Conservation (phyloP, 805 yeast species). For the Schwanniomyces vanrijiae region DNA sequence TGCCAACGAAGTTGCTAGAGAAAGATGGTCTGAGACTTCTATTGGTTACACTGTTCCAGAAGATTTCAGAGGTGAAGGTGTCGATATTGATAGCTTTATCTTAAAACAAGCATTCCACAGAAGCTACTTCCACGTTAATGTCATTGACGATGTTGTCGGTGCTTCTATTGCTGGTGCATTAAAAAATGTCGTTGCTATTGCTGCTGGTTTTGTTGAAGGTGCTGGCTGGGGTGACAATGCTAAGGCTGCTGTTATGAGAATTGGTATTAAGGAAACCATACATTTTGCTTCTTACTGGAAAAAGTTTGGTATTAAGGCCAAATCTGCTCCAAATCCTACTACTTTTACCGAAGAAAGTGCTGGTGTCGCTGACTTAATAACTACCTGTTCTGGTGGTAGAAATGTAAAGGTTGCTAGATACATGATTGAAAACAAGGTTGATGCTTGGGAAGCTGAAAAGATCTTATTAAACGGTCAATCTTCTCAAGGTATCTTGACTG, state of each 20-base stretch:
- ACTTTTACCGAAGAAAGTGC: conserved; percentile 47
- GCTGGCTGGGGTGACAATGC: conserved; percentile 52
- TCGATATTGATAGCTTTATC: conserved; percentile 38
- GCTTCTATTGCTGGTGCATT: conserved; percentile 48
- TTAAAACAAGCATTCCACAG: conserved; percentile 47
- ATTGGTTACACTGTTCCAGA: conserved; percentile 41
- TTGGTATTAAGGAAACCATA: conserved; percentile 43
- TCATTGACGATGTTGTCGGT: conserved; percentile 46
- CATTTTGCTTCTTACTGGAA: conserved; percentile 39
- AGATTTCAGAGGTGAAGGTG: conserved; percentile 41
- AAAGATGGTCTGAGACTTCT: conserved; percentile 49
- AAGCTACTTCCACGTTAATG: conserved; percentile 46
- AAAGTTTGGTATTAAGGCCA: conserved; percentile 53
- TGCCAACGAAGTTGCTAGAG: conserved; percentile 47
- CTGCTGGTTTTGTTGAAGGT: conserved; percentile 49
- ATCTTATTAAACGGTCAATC: conserved; percentile 46
- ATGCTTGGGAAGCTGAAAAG: conserved; percentile 44
- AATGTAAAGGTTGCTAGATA: conserved; percentile 47
- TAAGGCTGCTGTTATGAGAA: conserved; percentile 48
- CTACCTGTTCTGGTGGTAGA: conserved; percentile 49
- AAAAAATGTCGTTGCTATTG: conserved; percentile 46
- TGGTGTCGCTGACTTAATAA: conserved; percentile 49
- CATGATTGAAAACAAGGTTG: conserved; percentile 43
- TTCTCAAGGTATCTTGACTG: conserved; percentile 47
- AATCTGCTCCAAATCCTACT: conserved; percentile 38